Evolutionary conservation across 345 rosid species (phyloP).

Genomic region (Hevea brasiliensis): DNA sequence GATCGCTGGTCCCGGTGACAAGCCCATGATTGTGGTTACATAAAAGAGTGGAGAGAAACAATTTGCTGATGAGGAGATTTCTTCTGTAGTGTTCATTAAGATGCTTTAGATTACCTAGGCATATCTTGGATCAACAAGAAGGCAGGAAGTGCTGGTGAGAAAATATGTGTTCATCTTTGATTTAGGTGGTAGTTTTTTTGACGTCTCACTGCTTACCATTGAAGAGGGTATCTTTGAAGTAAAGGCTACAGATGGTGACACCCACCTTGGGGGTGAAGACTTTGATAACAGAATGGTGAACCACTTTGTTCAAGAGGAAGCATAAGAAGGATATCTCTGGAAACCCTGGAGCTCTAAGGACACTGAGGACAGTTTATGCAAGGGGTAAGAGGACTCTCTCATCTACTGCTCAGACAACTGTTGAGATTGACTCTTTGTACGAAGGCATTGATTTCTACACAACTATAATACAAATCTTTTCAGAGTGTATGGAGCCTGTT

Average conservation of each 20-base stretch:
- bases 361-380: conserved; percentile 29
- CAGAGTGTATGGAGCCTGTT: conserved; percentile 30
- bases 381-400: conserved; percentile 34
- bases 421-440: conserved; percentile 26
- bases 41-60: conserved; percentile 27
- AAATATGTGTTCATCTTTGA: conserved; percentile 28
- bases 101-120: conserved; percentile 26
- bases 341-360: conserved; percentile 30
- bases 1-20: conserved; percentile 22
- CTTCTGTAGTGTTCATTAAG: conserved; percentile 26
- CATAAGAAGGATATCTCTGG: conserved; percentile 30
- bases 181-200: conserved; percentile 26
- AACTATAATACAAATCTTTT: conserved; percentile 22
- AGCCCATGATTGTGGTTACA: conserved; percentile 31
- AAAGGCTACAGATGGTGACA: conserved; percentile 25
- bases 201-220: conserved; percentile 23
- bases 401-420: too few species aligned
- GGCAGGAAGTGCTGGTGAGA: conserved; percentile 16
- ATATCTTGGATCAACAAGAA: conserved; percentile 27
- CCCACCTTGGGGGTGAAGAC: conserved; percentile 27
- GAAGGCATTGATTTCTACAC: conserved; percentile 31
- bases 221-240: conserved; percentile 27
- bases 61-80: conserved; percentile 26
- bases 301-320: conserved; percentile 23
- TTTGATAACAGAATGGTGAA: conserved; percentile 30